Percentiles rank a stretch among this genome's conserved stretches.
Evolutionary conservation across 1,284 basidiomycete species (phyloP).

Genomic region (Mycena sp.): DNA sequence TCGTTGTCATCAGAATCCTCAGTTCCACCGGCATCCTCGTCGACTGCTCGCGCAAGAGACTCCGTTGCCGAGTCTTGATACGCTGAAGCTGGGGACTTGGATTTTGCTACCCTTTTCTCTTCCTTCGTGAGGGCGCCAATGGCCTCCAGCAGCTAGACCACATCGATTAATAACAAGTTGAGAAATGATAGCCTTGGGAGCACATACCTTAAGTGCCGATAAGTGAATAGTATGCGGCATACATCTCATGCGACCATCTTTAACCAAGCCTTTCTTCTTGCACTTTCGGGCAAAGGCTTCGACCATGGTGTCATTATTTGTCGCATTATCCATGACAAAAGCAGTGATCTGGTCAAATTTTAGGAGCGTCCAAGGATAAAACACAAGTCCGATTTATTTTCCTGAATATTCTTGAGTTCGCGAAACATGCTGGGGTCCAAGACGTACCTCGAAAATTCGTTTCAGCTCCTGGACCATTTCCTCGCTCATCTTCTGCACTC

Average conservation of each 20-base stretch:
- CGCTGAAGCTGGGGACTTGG: neutral
- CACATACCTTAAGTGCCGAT: constrained; percentile 40
- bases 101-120: constrained; percentile 14
- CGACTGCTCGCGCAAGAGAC: constrained; percentile 5
- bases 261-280: constrained; percentile 14
- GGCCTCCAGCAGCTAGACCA: constrained; percentile 38
- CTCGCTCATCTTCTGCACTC: too few species aligned
- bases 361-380: too few species aligned
- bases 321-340: constrained; percentile 27
- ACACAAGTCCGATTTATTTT: too few species aligned
- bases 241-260: constrained; percentile 33
- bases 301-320: constrained; percentile 41
- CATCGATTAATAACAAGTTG: neutral
- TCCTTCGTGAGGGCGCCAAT: constrained; percentile 37
- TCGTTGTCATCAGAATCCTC: neutral
- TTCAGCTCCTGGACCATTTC: too few species aligned
- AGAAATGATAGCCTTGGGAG: neutral
- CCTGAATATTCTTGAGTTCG: too few species aligned
- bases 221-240: constrained; percentile 44
- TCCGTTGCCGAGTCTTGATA: constrained; percentile 32
- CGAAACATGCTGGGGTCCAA: too few species aligned
- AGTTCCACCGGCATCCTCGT: constrained; percentile 16
- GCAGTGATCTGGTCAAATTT: constrained; percentile 31
- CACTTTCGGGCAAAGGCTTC: constrained; percentile 20
- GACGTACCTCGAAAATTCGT: too few species aligned